Percentiles rank a stretch among this genome's conserved stretches.
Conservation (phyloP, 2,329 filamentous ascomycete genomes). For the Geosmithia morbida region DNA sequence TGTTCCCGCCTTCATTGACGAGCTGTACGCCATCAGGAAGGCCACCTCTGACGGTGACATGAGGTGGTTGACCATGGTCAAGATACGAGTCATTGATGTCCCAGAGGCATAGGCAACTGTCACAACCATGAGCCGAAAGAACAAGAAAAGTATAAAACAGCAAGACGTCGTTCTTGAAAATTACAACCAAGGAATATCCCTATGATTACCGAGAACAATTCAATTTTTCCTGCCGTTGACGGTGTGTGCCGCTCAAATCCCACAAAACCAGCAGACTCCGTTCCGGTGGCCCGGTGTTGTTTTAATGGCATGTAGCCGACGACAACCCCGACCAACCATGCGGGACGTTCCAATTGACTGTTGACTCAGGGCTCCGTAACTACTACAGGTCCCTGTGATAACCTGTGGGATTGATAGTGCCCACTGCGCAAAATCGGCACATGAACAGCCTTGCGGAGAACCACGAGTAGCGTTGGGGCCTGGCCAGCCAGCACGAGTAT, state of each 20-base stretch:
- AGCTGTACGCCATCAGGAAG: slow-evolving; percentile 35
- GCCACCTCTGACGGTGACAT: slow-evolving; percentile 30
- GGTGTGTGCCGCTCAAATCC: background rate
- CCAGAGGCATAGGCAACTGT: background rate
- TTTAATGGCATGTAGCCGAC: background rate
- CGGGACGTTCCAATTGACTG: background rate
- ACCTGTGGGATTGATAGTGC: too few species aligned
- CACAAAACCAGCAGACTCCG: background rate
- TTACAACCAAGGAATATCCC: background rate
- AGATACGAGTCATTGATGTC: slow-evolving; percentile 24
- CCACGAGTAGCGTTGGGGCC: too few species aligned
- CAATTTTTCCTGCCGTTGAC: background rate
- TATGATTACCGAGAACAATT: background rate
- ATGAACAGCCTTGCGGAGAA: background rate
- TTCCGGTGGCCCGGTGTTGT: background rate
- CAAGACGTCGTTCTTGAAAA: background rate
- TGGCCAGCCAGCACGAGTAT: too few species aligned
- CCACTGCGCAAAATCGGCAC: background rate
- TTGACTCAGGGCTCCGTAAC: background rate
- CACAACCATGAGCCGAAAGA: background rate
- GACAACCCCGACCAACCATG: background rate
- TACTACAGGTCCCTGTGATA: background rate
- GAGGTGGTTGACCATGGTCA: slow-evolving; percentile 36
- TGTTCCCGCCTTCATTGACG: slow-evolving; percentile 73
- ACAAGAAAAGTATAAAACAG: background rate